Conservation (phyloP, 2,329 filamentous ascomycete genomes). For the Endocalyx cinctus region DNA sequence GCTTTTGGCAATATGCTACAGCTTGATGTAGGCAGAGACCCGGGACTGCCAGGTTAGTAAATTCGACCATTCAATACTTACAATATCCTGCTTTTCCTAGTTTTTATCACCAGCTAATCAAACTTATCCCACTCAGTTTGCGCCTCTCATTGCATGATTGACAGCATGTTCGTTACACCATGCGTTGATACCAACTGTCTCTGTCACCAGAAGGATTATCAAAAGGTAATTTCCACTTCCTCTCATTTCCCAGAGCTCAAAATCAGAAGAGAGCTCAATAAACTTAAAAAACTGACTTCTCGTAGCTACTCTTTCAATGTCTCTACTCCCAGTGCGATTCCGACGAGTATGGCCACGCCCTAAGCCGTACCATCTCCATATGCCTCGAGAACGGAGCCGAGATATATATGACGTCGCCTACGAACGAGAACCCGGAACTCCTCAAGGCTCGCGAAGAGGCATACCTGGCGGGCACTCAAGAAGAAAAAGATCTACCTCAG, state of each 20-base stretch:
- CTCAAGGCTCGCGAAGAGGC: conserved; percentile 23
- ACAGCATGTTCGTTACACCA: conserved; percentile 28
- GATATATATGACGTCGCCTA: conserved; percentile 24
- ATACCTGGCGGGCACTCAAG: conserved; percentile 24
- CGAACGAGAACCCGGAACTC: conserved; percentile 15
- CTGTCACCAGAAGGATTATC: conserved; percentile 25
- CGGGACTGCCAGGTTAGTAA: conserved; percentile 12
- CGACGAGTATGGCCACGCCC: conserved; percentile 21
- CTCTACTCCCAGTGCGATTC: conserved; percentile 29
- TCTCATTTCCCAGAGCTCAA: background rate
- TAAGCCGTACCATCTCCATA: conserved; percentile 22
- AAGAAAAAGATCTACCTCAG: no score
- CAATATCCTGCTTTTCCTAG: no score
- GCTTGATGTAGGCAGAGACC: conserved; percentile 13
- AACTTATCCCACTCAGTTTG: conserved; percentile 12
- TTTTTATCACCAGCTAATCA: background rate
- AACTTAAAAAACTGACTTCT: no score
- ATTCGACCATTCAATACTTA: background rate
- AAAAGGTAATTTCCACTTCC: conserved; percentile 13
- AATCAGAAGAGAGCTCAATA: no score
- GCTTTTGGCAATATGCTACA: conserved; percentile 15
- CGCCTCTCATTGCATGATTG: conserved; percentile 24
- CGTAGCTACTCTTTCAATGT: conserved; percentile 25
- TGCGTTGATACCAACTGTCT: conserved; percentile 26
- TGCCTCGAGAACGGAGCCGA: conserved; percentile 25